Base-by-base conservation (phyloP, 345 rosid genomes). In the Citrus trifoliata region DNA sequence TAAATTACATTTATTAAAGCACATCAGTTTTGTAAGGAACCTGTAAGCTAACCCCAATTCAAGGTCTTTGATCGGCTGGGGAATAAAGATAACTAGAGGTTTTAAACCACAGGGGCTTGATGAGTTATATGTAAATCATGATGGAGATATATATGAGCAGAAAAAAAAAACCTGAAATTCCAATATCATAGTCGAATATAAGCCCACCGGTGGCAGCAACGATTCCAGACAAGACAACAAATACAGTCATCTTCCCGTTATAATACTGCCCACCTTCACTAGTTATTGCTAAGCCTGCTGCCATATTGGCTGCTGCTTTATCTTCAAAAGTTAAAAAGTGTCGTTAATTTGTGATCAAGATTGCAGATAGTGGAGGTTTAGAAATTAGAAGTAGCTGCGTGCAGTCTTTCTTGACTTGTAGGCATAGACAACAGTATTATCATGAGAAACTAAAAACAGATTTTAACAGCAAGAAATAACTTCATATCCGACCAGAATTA, bases 131-230 rank as follows among this genome's bases (percentile, higher is more conserved):
- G 48, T 42, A 10, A 55, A 21, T 18, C n/a, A 42, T 42, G 48
- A 55, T 7, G 21, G 60, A 18, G 8, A 18, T 55, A 55, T 55
- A 8, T 9, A 58, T 16, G 48, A 10, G 48, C 48, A 42, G 14
- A 42, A 21, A 25, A 12, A 22, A n/a, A 12, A 81, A 24, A 89
- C 95, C 95, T 74, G 97, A 82, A 76, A 89, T 90, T 63, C 98
- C 98, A 68, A 92, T 86, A 83, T 92, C 98, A 80, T 90, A 92
- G 80, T 94, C 97, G 40, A 94, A 92, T 76, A 94, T 87, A 67
- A 92, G 88, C 40, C 97, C 98, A 67, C 98, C 98, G 87, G 86
- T 92, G 86, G 94, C 94, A 19, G 95, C 98, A 90, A 91, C 83
- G 79, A 87, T 84, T 78, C 95, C 92, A 6, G 98, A 94, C 12